A percentile compares a stretch with the other conserved stretches of the same genome.
Evolutionary conservation across 306 rosid species (phyloP).

Genomic region (Trifolium pratense): DNA sequence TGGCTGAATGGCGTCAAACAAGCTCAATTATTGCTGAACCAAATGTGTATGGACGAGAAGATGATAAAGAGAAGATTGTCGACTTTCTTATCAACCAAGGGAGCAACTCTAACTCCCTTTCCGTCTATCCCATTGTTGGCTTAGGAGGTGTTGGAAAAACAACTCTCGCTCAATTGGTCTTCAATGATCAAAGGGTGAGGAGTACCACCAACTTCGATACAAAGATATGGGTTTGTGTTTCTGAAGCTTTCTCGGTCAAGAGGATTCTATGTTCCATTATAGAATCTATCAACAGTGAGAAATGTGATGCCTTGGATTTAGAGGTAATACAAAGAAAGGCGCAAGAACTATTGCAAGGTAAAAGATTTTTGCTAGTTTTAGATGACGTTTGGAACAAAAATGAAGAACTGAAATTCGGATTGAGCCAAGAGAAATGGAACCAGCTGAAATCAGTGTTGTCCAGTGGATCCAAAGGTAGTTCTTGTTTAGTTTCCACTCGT

Average conservation of each 20-base stretch:
- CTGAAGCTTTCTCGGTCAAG: not conserved
- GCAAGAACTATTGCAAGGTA: not conserved
- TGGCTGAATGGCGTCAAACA: constrained; percentile 10
- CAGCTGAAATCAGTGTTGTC: not conserved
- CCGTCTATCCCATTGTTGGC: not conserved
- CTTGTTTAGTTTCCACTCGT: not conserved
- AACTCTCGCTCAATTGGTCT: not conserved
- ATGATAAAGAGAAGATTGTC: not conserved
- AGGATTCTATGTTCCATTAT: not conserved
- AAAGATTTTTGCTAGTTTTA: not conserved
- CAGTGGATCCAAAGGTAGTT: not conserved
- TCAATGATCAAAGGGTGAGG: not conserved
- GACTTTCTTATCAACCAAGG: not conserved
- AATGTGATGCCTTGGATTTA: not conserved
- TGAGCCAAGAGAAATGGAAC: not conserved
- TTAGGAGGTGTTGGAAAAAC: constrained; percentile 7
- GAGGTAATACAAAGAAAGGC: not conserved
- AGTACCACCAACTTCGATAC: not conserved
- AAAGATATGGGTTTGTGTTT: no score
- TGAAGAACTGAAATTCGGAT: not conserved
- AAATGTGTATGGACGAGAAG: not conserved
- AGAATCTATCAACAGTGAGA: not conserved
- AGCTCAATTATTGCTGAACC: not conserved
- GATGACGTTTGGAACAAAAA: constrained; percentile 1
- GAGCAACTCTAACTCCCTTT: not conserved